phyloP scores from a whole-genome alignment of 2,329 filamentous ascomycete species.

The Rutstroemia sp. region DNA sequence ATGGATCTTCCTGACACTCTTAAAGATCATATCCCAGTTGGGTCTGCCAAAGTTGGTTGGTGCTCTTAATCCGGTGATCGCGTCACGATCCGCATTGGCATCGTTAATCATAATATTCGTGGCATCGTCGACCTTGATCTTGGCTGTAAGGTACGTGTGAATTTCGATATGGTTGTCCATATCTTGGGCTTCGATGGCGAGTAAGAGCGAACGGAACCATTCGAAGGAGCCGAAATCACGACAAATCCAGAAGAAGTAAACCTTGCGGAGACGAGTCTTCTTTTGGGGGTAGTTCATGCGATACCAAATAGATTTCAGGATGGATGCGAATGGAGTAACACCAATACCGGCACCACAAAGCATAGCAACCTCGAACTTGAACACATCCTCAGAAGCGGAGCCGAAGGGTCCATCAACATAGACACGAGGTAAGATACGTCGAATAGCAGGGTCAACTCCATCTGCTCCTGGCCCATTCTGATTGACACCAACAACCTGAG shows the following conservation, averaged over 20 bases:
- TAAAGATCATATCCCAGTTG: slow-evolving; percentile 88
- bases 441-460: slow-evolving; percentile 62
- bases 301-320: slow-evolving; percentile 90
- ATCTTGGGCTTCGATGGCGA: slow-evolving; percentile 82
- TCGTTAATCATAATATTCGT: slow-evolving; percentile 94
- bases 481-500: slow-evolving; percentile 63
- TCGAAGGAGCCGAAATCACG: slow-evolving; percentile 82
- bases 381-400: slow-evolving; percentile 79
- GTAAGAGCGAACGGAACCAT: slow-evolving; percentile 78
- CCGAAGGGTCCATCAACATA: slow-evolving; percentile 84
- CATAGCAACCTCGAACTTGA: slow-evolving; percentile 76
- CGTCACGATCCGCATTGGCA: slow-evolving; percentile 74
- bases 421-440: slow-evolving; percentile 67
- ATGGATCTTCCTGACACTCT: slow-evolving; percentile 73
- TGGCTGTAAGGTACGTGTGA: slow-evolving; percentile 80
- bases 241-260: slow-evolving; percentile 93
- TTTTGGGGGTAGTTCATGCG: slow-evolving; percentile 81
- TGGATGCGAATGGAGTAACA: slow-evolving; percentile 80
- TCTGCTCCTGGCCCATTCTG: slow-evolving; percentile 39
- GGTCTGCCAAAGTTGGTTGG: slow-evolving; percentile 81
- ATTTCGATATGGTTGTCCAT: slow-evolving; percentile 80
- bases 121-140: slow-evolving; percentile 78
- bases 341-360: slow-evolving; percentile 79
- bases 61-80: slow-evolving; percentile 73
- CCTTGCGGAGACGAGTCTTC: slow-evolving; percentile 72